Evolutionary conservation across 192 early-diverging fungal genomes (phyloP).

Genomic region (Coemansia sp.): DNA sequence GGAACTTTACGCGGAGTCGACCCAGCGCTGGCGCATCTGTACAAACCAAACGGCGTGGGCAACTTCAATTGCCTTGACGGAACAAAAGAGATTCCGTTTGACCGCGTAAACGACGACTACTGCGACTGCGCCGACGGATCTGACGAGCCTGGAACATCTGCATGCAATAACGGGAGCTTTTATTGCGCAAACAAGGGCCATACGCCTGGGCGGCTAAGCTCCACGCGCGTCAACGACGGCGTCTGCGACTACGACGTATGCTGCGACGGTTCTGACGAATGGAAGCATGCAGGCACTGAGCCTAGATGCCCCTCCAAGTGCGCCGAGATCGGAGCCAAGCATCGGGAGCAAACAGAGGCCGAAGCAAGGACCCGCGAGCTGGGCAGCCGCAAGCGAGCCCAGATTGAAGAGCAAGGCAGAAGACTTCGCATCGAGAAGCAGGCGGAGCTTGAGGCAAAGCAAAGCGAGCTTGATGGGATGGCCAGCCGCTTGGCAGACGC

Average conservation of each 20-base stretch:
- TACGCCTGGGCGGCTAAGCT: slow-evolving; percentile 64
- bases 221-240: slow-evolving; percentile 88
- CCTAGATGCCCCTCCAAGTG: slow-evolving; percentile 77
- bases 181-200: slow-evolving; percentile 85
- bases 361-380: slow-evolving; percentile 23
- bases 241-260: slow-evolving; percentile 88
- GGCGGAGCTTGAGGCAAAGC: slow-evolving; percentile 19
- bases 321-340: slow-evolving; percentile 58
- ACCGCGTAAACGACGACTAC: slow-evolving; percentile 92
- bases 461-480: slow-evolving; percentile 9
- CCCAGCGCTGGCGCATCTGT: slow-evolving; percentile 20
- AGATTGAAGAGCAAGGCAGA: slow-evolving; percentile 28
- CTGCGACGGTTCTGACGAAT: slow-evolving; percentile 96
- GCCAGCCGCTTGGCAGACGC: slow-evolving; percentile 26
- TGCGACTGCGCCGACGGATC: slow-evolving; percentile 95
- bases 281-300: slow-evolving; percentile 43
- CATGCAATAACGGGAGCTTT: slow-evolving; percentile 79
- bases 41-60: slow-evolving; percentile 16
- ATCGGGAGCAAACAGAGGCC: slow-evolving; percentile 34
- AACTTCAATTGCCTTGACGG: slow-evolving; percentile 78
- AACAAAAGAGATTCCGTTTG: slow-evolving; percentile 66
- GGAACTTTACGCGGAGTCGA: slow-evolving; percentile 32
- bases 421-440: slow-evolving; percentile 26
- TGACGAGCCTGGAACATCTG: slow-evolving; percentile 96
- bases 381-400: slow-evolving; percentile 19